Conservation (phyloP, 2,329 filamentous ascomycete species). For the Alternaria viburni region DNA sequence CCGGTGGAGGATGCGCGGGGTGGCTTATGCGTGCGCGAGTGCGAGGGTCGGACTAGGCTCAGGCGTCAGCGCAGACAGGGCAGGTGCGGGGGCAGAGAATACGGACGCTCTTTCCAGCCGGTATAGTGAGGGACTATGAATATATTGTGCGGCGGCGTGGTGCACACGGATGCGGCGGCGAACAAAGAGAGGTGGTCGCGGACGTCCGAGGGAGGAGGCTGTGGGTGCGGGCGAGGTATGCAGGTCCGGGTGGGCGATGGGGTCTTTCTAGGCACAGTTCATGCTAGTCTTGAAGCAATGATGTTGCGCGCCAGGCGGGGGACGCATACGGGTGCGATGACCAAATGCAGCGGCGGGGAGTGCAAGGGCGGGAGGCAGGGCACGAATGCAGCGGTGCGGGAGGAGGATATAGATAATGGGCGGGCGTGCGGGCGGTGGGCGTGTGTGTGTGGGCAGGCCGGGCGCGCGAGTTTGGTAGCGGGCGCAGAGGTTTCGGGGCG, state of each 20-base stretch:
- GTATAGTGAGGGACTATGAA: conserved; percentile 19
- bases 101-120: conserved; percentile 25
- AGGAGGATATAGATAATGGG: conserved; percentile 4
- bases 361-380: conserved; percentile 37
- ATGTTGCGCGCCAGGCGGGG: conserved; percentile 47
- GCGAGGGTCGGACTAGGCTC: conserved; percentile 34
- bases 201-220: conserved; percentile 29
- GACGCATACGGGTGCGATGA: conserved; percentile 46
- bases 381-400: conserved; percentile 2
- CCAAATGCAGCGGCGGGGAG: conserved; percentile 29
- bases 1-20: conserved; percentile 22
- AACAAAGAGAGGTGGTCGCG: conserved; percentile 28
- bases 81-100: conserved; percentile 15
- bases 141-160: conserved; percentile 31
- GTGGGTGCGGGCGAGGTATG: conserved; percentile 2
- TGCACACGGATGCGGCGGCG: conserved; percentile 32
- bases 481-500: conserved; percentile 3
- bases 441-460: not conserved
- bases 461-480: conserved; percentile 3
- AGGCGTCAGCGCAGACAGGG: conserved; percentile 44
- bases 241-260: not conserved
- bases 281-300: conserved; percentile 49
- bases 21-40: conserved; percentile 28
- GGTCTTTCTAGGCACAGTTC: conserved; percentile 42
- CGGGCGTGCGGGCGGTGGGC: not conserved